phyloP scores from a whole-genome alignment of 2,329 filamentous ascomycete genomes.

The Cladosporium sp. region DNA sequence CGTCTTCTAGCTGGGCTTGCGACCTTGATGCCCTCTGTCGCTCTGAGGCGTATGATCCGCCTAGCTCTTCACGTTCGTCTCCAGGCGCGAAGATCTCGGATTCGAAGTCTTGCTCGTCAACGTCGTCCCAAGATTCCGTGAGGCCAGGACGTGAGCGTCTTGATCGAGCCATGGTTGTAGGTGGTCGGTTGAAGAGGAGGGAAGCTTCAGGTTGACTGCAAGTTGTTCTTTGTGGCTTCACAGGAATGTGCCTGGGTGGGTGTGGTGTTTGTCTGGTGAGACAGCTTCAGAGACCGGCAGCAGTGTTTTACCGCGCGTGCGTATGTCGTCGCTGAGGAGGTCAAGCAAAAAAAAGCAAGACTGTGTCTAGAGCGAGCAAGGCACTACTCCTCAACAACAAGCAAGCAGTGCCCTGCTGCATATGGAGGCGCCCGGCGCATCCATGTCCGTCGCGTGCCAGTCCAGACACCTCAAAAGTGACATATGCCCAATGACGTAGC shows the following conservation, averaged over 20 bases:
- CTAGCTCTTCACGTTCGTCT: constrained; percentile 32
- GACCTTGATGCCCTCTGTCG: neutral
- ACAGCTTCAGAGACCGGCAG: neutral
- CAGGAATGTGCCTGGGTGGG: neutral
- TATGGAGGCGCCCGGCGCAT: neutral
- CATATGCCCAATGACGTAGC: constrained; percentile 1
- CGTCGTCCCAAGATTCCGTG: constrained; percentile 38
- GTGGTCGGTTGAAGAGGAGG: neutral
- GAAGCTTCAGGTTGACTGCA: neutral
- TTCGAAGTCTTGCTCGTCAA: constrained; percentile 30
- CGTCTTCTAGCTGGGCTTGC: neutral
- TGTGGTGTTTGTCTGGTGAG: neutral
- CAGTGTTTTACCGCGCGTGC: neutral
- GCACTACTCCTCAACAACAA: neutral
- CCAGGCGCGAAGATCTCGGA: constrained; percentile 30
- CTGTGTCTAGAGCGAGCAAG: neutral
- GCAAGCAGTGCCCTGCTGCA: neutral
- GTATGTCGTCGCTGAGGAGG: neutral
- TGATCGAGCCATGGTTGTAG: constrained; percentile 25
- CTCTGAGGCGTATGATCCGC: constrained; percentile 24
- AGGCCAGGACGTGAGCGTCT: constrained; percentile 27
- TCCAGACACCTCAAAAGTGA: constrained; percentile 1
- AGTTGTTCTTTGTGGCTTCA: neutral
- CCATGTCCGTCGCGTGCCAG: constrained; percentile 3
- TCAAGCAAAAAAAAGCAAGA: neutral